phyloP scores from a whole-genome alignment of 2,329 filamentous ascomycete genomes.

The Claviceps purpurea region DNA sequence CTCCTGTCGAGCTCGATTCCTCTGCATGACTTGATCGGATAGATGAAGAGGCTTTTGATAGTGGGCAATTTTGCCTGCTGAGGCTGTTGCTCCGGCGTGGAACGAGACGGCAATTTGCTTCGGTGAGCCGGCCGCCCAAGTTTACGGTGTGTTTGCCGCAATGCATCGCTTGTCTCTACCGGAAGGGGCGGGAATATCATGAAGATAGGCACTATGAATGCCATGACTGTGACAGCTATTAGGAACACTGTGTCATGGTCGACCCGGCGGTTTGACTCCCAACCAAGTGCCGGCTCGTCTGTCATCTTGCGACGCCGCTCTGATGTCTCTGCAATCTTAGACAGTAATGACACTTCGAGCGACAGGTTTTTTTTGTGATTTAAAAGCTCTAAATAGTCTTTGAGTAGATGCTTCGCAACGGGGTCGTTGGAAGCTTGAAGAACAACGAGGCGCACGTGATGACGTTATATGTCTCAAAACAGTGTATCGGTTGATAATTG shows the following conservation, averaged over 20 bases:
- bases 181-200: slow-evolving; percentile 41
- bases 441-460: too few relatives aligned
- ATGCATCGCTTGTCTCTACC: slow-evolving; percentile 37
- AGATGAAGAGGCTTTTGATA: slow-evolving; percentile 57
- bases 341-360: too few relatives aligned
- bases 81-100: slow-evolving; percentile 10
- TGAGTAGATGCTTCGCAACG: too few relatives aligned
- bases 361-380: too few relatives aligned
- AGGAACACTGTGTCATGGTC: slow-evolving; percentile 23
- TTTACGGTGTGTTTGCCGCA: slow-evolving; percentile 39
- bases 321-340: too few relatives aligned
- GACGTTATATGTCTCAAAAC: too few relatives aligned
- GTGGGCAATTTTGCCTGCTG: slow-evolving; percentile 11
- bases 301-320: not conserved
- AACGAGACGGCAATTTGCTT: slow-evolving; percentile 23
- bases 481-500: too few relatives aligned
- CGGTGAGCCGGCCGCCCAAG: slow-evolving; percentile 27
- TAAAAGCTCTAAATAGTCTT: too few relatives aligned
- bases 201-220: slow-evolving; percentile 40
- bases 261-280: slow-evolving; percentile 11
- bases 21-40: slow-evolving; percentile 71
- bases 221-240: slow-evolving; percentile 29
- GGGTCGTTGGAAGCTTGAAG: too few relatives aligned
- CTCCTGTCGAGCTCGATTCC: slow-evolving; percentile 59
- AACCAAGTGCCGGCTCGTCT: not conserved